A percentile compares a stretch with the other conserved stretches of the same genome.
Conservation (phyloP, 345 rosid genomes). For the rapeseed (Brassica napus) region Da-Ae NC_063434.1:4457001-4457500, state of each 20-base stretch:
- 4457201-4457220: slow-evolving; percentile 1
- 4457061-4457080: neutral
- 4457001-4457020: slow-evolving; percentile 44
- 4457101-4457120: slow-evolving; percentile 6
- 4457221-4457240: slow-evolving; percentile 25
- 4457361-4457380: slow-evolving; percentile 34
- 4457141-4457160: slow-evolving; percentile 23
- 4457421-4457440: neutral
- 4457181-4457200: slow-evolving; percentile 24
- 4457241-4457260: slow-evolving; percentile 18
- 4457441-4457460: neutral
- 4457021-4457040: neutral
- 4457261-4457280: slow-evolving; percentile 18
- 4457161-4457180: slow-evolving; percentile 21
- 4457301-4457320: slow-evolving; percentile 36
- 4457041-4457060: neutral
- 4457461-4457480: slow-evolving; percentile 36
- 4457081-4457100: neutral
- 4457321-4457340: slow-evolving; percentile 14
- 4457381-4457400: slow-evolving; percentile 37
- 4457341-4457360: slow-evolving; percentile 38
- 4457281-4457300: neutral
- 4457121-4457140: neutral
- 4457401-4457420: neutral
- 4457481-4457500: slow-evolving; percentile 13